phyloP scores from a whole-genome alignment of 805 yeast species.

The Ogataea nakhonphanomensis region DNA sequence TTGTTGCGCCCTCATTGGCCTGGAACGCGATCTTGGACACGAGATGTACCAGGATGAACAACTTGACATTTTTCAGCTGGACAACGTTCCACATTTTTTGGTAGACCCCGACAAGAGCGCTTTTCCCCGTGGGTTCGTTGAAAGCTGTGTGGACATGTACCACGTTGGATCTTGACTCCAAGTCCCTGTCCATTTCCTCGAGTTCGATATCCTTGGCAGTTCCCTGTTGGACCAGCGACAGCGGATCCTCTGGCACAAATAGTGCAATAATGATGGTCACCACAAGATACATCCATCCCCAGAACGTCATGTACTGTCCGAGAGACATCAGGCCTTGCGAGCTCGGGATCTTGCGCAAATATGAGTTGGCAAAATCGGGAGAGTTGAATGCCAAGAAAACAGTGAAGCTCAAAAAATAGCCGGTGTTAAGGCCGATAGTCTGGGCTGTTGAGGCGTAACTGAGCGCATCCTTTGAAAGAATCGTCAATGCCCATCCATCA shows the following conservation, averaged over 20 bases:
- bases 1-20: slow-evolving; percentile 94
- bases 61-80: slow-evolving; percentile 65
- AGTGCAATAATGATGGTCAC: slow-evolving; percentile 61
- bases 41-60: slow-evolving; percentile 70
- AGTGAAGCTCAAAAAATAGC: slow-evolving; percentile 89
- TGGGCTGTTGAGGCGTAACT: slow-evolving; percentile 97
- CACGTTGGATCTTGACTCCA: slow-evolving; percentile 12
- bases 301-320: slow-evolving; percentile 69
- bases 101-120: slow-evolving; percentile 53
- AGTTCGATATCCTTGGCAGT: slow-evolving; percentile 23
- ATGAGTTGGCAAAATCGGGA: slow-evolving; percentile 87
- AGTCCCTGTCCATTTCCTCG: slow-evolving; percentile 19
- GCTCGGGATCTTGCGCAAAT: slow-evolving; percentile 58
- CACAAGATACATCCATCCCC: slow-evolving; percentile 69
- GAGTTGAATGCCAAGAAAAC: slow-evolving; percentile 88
- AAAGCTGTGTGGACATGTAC: slow-evolving; percentile 27
- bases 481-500: slow-evolving; percentile 97
- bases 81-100: slow-evolving; percentile 65
- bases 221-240: slow-evolving; percentile 32
- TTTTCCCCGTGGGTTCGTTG: slow-evolving; percentile 14
- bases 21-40: slow-evolving; percentile 89
- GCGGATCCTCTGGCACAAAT: slow-evolving; percentile 71
- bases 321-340: slow-evolving; percentile 67
- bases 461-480: slow-evolving; percentile 70
- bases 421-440: slow-evolving; percentile 90